A percentile compares a stretch with the other conserved stretches of the same genome.
phyloP scores from a whole-genome alignment of 2,329 filamentous ascomycete species.

The Fusarium foetens region DNA sequence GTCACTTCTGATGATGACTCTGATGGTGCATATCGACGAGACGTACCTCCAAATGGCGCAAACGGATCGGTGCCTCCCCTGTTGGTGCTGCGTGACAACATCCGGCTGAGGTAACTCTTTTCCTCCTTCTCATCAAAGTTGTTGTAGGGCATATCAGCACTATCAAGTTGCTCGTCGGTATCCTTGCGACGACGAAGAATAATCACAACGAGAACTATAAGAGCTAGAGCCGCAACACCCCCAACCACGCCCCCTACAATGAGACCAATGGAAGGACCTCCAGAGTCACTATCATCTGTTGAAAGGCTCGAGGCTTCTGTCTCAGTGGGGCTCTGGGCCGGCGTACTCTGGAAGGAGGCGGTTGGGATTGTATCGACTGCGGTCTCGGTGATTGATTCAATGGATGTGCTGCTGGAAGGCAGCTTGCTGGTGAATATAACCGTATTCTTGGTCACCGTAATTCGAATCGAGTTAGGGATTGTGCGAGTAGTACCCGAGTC shows the following conservation, averaged over 20 bases:
- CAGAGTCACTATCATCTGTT: neutral
- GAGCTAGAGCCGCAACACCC: slow-evolving; percentile 41
- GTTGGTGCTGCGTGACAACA: slow-evolving; percentile 44
- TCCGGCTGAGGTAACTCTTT: slow-evolving; percentile 26
- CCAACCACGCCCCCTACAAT: slow-evolving; percentile 50
- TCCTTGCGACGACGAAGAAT: slow-evolving; percentile 36
- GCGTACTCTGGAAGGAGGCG: slow-evolving; percentile 16
- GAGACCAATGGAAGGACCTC: slow-evolving; percentile 44
- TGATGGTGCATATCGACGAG: neutral
- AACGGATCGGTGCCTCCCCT: slow-evolving; percentile 51
- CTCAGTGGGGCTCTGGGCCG: slow-evolving; percentile 18
- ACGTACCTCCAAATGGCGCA: slow-evolving; percentile 58
- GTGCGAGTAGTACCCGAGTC: slow-evolving; percentile 53
- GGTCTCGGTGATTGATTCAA: slow-evolving; percentile 13
- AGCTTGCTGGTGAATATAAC: slow-evolving; percentile 45
- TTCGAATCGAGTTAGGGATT: slow-evolving; percentile 48
- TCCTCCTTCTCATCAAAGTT: slow-evolving; percentile 44
- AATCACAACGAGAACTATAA: slow-evolving; percentile 39
- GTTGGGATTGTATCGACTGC: slow-evolving; percentile 6
- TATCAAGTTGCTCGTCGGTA: slow-evolving; percentile 5
- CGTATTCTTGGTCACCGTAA: slow-evolving; percentile 52
- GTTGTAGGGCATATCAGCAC: slow-evolving; percentile 23
- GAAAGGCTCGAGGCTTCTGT: slow-evolving; percentile 3
- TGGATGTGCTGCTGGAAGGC: slow-evolving; percentile 20
- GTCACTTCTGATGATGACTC: neutral